A percentile compares a stretch with the other conserved stretches of the same genome.
These are phyloP conservation scores for Metarhizium guizhouense DNA, from an alignment of 2,329 filamentous ascomycete species.

Conservation along the genomic window DNA sequence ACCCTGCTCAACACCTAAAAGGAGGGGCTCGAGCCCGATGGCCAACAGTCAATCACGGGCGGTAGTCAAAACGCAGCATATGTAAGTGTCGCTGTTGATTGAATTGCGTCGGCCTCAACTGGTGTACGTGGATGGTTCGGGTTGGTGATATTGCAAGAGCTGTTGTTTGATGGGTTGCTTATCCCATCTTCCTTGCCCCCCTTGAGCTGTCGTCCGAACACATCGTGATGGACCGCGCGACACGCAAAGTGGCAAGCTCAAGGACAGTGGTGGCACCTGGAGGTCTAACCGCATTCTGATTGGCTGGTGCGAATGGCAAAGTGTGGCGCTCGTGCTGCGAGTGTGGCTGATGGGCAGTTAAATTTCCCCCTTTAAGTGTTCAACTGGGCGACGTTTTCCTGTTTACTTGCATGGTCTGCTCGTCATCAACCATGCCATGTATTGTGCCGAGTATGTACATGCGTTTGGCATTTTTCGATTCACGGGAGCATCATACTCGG, in stretches of 20 bases:
- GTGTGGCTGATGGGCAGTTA: background rate
- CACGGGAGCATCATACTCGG: no score
- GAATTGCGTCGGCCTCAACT: background rate
- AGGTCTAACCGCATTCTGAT: background rate
- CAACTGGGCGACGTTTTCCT: background rate
- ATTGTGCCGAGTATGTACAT: background rate
- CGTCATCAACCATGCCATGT: background rate
- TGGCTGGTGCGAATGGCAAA: background rate
- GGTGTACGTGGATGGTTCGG: background rate
- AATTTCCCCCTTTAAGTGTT: background rate
- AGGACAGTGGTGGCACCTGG: background rate
- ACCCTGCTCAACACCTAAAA: background rate
- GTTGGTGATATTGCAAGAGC: background rate
- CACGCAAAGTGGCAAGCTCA: background rate
- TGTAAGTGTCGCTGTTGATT: background rate
- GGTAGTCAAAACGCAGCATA: background rate
- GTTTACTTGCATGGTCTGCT: background rate
- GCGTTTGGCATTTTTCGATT: no score
- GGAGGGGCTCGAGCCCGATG: constrained; percentile 6
- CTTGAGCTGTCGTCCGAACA: background rate
- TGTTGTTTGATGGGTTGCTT: background rate
- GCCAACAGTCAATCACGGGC: constrained; percentile 3
- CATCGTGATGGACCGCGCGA: background rate
- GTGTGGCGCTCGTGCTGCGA: background rate
- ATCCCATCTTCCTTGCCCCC: background rate